These are phyloP conservation scores for Rosa multiflora DNA, from an alignment of 306 rosid species.

Conservation along the genomic window DNA sequence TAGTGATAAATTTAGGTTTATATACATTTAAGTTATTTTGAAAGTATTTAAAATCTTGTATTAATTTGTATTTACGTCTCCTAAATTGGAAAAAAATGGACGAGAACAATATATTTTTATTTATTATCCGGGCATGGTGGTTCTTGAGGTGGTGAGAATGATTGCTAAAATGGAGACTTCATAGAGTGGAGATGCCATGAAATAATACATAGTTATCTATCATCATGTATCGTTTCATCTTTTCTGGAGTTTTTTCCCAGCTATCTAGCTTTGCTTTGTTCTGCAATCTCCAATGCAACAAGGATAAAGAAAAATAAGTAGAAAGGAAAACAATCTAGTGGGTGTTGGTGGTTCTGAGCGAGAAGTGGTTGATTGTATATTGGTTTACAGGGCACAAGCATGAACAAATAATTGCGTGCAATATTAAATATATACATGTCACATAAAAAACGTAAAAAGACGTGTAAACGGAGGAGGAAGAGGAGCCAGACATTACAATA, in stretches of 20 bases:
- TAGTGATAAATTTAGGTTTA: too few relatives aligned
- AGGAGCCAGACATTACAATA: not conserved
- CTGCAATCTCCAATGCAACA: too few relatives aligned
- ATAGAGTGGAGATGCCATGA: not conserved
- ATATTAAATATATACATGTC: not conserved
- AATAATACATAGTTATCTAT: too few relatives aligned
- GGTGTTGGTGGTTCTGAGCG: not conserved
- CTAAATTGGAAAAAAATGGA: too few relatives aligned
- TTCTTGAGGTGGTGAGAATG: slow-evolving; percentile 39
- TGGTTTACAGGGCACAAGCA: not conserved
- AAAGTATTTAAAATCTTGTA: too few relatives aligned
- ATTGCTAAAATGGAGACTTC: slow-evolving; percentile 26
- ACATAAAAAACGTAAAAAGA: slow-evolving; percentile 6
- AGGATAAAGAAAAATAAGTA: not conserved
- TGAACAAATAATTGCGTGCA: not conserved
- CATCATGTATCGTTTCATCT: too few relatives aligned
- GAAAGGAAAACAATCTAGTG: not conserved
- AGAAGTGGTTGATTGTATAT: not conserved
- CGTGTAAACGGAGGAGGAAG: not conserved
- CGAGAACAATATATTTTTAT: not conserved
- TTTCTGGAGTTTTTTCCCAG: slow-evolving; percentile 17
- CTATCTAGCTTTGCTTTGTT: slow-evolving; percentile 53
- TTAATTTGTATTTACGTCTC: too few relatives aligned
- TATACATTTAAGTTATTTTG: too few relatives aligned
- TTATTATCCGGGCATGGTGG: not conserved